Evolutionary conservation across 2,329 filamentous ascomycete species (phyloP).

Genomic region (Fusarium musae): DNA sequence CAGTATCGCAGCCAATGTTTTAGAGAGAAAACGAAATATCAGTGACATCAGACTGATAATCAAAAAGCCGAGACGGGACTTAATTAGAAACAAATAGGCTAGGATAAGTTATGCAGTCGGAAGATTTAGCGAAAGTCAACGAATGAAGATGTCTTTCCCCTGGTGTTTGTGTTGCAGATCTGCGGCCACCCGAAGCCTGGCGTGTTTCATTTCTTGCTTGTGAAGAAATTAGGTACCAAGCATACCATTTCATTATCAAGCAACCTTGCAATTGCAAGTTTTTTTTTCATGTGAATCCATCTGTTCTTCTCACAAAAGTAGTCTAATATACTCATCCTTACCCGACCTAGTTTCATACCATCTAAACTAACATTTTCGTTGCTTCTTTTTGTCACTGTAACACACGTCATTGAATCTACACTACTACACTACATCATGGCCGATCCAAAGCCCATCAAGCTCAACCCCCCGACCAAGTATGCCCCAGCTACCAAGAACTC

Average conservation of each 20-base stretch:
- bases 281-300: slow-evolving; percentile 6
- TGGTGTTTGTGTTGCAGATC: slow-evolving; percentile 9
- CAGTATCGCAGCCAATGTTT: background rate
- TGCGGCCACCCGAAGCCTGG: slow-evolving; percentile 26
- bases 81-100: slow-evolving; percentile 9
- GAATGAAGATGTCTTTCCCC: slow-evolving; percentile 2
- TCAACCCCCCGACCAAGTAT: slow-evolving; percentile 62
- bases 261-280: background rate
- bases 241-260: background rate
- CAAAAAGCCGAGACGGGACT: background rate
- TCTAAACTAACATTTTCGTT: background rate
- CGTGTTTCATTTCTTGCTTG: slow-evolving; percentile 27
- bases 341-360: background rate
- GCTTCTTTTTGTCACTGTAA: background rate
- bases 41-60: slow-evolving; percentile 22
- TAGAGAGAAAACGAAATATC: background rate
- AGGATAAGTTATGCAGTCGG: slow-evolving; percentile 26
- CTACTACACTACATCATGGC: slow-evolving; percentile 26
- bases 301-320: background rate
- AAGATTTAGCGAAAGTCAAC: slow-evolving; percentile 8
- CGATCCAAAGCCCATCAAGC: slow-evolving; percentile 35
- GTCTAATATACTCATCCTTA: background rate
- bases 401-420: background rate
- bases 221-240: slow-evolving; percentile 25
- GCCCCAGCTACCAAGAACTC: slow-evolving; percentile 39